Base-by-base conservation (phyloP, 116 monocot species). In the Papilionanthe hybrid region DNA sequence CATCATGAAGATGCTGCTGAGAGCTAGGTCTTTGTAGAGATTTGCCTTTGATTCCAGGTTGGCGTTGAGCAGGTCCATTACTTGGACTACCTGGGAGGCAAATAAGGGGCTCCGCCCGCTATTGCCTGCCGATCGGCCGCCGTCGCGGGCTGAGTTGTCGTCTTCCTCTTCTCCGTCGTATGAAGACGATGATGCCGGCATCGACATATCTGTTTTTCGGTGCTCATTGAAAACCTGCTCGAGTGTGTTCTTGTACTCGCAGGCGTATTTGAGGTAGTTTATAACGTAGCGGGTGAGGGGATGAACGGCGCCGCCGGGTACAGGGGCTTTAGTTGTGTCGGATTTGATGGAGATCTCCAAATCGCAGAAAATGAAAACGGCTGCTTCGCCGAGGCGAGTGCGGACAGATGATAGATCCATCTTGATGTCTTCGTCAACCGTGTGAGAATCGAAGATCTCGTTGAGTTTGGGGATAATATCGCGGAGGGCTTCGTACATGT, bases 1-100 rank as follows among this genome's bases (percentile, higher is more conserved):
- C 94, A 95, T 95, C 73, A 95, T 72, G 83, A 95, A 95, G 45
- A 95, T 92, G 83, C 78, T 84, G 81, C 78, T 87, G 75, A 92
- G 81, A 0, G 87, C 77, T 7, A 78, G 29, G 78, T 95, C 92
- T 79, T 89, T 95, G 83, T 95, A 92, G 2, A 85, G 81, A 86
- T 79, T 86, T 9, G 92, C 85, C 42, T 95, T 92, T 1, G 79
- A 78, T 17, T 92, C 95, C n/a, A 95, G 78, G 68, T 90, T 95
- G 1, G 73, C 57, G 42, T 89, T 86, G 58, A 95, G 82, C 48
- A 95, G 71, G 9, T 89, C 91, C 95, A 95, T 92, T 32, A 95
- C 48, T 55, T 72, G 58, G 15, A 71, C 55, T 78, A 95, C 72
- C 83, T 92, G 82, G 20, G 43, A 41, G 15, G 89, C 87, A 41